These are phyloP conservation scores for Moricandia moricandioides DNA, from an alignment of 345 rosid genomes.

Conservation along the genomic window DNA sequence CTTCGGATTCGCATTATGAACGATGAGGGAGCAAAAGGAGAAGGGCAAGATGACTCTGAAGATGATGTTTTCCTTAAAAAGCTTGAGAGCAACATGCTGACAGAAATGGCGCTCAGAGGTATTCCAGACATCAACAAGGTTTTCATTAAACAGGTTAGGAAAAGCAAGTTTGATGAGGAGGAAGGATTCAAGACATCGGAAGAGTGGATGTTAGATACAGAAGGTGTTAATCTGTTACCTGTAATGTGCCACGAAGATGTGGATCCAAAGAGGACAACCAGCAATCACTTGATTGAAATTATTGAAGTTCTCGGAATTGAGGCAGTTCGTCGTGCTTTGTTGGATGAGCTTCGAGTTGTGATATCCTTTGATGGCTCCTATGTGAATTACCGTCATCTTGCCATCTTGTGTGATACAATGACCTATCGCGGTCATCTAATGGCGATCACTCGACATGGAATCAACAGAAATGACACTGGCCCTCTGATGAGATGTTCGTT, in stretches of 20 bases:
- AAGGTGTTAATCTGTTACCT: slow-evolving; percentile 96
- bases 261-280: slow-evolving; percentile 85
- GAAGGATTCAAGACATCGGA: slow-evolving; percentile 79
- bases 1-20: slow-evolving; percentile 96
- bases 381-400: slow-evolving; percentile 94
- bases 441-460: slow-evolving; percentile 99
- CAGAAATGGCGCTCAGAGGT: slow-evolving; percentile 97
- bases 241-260: slow-evolving; percentile 96
- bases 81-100: slow-evolving; percentile 95
- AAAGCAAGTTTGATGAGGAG: slow-evolving; percentile 71
- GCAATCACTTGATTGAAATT: slow-evolving; percentile 93
- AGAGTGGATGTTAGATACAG: slow-evolving; percentile 99
- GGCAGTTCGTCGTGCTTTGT: slow-evolving; percentile 89
- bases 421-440: slow-evolving; percentile 97
- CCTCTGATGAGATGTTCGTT: slow-evolving; percentile 98
- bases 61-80: slow-evolving; percentile 96
- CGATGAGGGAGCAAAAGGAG: slow-evolving; percentile 91
- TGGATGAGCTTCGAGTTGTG: slow-evolving; percentile 94
- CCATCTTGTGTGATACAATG: slow-evolving; percentile 97
- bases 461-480: slow-evolving; percentile 93
- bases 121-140: slow-evolving; percentile 96
- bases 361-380: slow-evolving; percentile 98
- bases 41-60: slow-evolving; percentile 77
- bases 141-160: slow-evolving; percentile 77
- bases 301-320: slow-evolving; percentile 97